Conservation (phyloP, 176 grass and related monocot genomes). For the Secale cereale region DNA sequence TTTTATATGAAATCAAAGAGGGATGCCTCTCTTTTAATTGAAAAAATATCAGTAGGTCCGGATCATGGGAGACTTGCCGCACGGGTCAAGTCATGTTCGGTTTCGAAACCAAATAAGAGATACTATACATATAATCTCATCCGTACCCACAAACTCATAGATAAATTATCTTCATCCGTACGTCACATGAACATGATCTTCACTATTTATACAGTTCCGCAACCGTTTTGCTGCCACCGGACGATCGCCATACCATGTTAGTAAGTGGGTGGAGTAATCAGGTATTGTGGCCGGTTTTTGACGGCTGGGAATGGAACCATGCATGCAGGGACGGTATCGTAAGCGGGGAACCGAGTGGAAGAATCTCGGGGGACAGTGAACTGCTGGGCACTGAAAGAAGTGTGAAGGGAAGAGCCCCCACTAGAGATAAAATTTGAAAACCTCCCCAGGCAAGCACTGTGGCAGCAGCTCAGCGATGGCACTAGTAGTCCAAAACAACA, state of each 20-base stretch:
- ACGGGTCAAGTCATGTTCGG: too few relatives aligned
- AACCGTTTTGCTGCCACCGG: neutral
- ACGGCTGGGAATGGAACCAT: neutral
- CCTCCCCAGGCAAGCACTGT: slow-evolving; percentile 25
- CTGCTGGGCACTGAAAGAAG: slow-evolving; percentile 31
- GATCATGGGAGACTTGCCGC: too few relatives aligned
- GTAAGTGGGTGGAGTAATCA: neutral
- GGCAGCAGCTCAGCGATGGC: slow-evolving; percentile 17
- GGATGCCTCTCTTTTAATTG: too few relatives aligned
- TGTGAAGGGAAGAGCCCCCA: neutral
- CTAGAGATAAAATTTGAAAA: slow-evolving; percentile 32
- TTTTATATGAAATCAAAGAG: too few relatives aligned
- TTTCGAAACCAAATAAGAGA: too few relatives aligned
- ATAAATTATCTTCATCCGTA: neutral
- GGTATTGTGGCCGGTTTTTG: neutral
- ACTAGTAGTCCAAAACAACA: slow-evolving; percentile 46
- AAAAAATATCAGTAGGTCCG: too few relatives aligned
- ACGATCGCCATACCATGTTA: neutral
- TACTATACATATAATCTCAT: too few relatives aligned
- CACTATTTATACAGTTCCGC: neutral
- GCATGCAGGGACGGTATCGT: neutral
- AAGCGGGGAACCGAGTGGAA: slow-evolving; percentile 35
- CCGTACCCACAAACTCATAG: too few relatives aligned
- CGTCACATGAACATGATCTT: neutral
- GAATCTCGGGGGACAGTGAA: slow-evolving; percentile 33